These are phyloP conservation scores for Phytophthora nicotianae DNA, from an alignment of 352 stramenopile genomes.

Conservation along the genomic window DNA sequence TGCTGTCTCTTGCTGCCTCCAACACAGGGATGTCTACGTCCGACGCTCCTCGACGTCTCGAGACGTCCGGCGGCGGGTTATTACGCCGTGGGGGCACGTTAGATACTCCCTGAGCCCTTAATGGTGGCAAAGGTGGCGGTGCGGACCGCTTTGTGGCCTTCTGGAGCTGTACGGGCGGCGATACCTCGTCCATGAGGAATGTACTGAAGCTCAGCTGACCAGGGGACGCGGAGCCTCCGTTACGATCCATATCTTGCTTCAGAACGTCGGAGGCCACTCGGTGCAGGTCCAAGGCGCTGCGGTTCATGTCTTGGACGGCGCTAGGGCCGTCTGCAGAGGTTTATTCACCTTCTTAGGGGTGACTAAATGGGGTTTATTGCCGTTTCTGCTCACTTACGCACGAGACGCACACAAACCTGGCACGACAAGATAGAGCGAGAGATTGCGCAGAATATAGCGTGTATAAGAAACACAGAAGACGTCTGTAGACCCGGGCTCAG, in stretches of 20 bases:
- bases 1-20: conserved; percentile 46
- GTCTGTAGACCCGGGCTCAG: conserved; percentile 13
- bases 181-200: conserved; percentile 64
- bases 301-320: conserved; percentile 20
- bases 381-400: neutral
- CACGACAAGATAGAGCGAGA: conserved; percentile 14
- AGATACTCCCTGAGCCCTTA: conserved; percentile 17
- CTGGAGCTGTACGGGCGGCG: conserved; percentile 34
- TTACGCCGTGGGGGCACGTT: conserved; percentile 10
- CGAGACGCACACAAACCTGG: neutral
- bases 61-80: conserved; percentile 1
- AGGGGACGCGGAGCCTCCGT: conserved; percentile 7
- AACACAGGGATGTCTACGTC: conserved; percentile 78
- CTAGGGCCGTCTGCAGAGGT: neutral
- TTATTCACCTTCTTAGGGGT: neutral
- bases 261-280: conserved; percentile 15
- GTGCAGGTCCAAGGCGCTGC: conserved; percentile 25
- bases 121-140: conserved; percentile 25
- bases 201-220: conserved; percentile 53
- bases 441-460: conserved; percentile 1
- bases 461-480: neutral
- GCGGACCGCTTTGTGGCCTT: conserved; percentile 19
- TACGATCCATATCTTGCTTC: conserved; percentile 26
- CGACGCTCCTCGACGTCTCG: conserved; percentile 16
- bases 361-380: conserved; percentile 1